Percentiles rank a stretch among this genome's conserved stretches.
These are phyloP conservation scores for Magnaporthiopsis rhizophila DNA, from an alignment of 2,329 filamentous ascomycete species.

Conservation along the genomic window DNA sequence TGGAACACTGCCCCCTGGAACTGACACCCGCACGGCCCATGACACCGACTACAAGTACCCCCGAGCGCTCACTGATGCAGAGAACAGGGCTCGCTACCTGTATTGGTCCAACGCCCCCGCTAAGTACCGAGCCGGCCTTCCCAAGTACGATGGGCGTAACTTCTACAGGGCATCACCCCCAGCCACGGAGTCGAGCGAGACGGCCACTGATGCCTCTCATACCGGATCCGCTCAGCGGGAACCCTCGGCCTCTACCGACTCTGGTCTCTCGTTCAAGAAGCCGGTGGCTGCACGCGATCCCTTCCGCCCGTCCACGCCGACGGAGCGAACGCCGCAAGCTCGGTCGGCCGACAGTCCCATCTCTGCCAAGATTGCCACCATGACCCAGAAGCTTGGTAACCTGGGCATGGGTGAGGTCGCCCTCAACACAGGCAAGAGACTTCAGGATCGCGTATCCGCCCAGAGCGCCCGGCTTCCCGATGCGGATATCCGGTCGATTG, in stretches of 20 bases:
- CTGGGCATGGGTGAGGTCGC: background rate
- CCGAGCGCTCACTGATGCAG: slow-evolving; percentile 50
- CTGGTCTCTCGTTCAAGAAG: background rate
- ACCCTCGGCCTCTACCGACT: slow-evolving; percentile 1
- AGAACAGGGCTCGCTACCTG: slow-evolving; percentile 48
- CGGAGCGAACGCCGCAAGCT: background rate
- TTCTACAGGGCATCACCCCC: slow-evolving; percentile 51
- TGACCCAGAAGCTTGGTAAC: slow-evolving; percentile 2
- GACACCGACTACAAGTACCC: slow-evolving; percentile 45
- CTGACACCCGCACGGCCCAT: slow-evolving; percentile 31
- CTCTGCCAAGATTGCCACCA: slow-evolving; percentile 1
- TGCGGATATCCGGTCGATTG: slow-evolving; percentile 3
- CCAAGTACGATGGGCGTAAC: slow-evolving; percentile 58
- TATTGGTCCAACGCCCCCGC: slow-evolving; percentile 53
- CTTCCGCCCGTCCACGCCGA: slow-evolving; percentile 8
- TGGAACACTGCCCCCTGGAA: slow-evolving; percentile 39
- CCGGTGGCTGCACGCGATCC: slow-evolving; percentile 3
- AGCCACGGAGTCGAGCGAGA: slow-evolving; percentile 4
- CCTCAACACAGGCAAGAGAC: background rate
- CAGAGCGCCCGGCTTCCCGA: background rate
- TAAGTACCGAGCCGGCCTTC: slow-evolving; percentile 42
- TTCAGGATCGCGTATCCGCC: slow-evolving; percentile 2
- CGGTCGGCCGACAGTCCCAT: background rate
- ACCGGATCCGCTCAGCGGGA: background rate
- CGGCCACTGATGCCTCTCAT: background rate